A percentile compares a stretch with the other conserved stretches of the same genome.
phyloP scores from a whole-genome alignment of 768 basidiomycete species.

The Lactifluus subvellereus region DNA sequence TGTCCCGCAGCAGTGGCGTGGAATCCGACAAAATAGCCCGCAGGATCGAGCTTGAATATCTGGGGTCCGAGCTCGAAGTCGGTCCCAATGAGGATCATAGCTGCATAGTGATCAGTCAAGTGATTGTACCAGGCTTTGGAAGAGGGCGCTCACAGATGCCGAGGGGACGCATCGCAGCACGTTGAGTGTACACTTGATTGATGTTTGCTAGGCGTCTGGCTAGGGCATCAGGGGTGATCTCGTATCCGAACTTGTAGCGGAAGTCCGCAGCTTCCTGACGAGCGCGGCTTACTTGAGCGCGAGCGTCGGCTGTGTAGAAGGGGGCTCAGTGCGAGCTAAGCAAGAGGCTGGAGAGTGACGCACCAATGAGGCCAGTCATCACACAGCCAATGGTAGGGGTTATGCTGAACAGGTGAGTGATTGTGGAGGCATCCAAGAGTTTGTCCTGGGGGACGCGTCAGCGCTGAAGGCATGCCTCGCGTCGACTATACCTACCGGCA shows the following conservation, averaged over 20 bases:
- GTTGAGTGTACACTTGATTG: constrained; percentile 98
- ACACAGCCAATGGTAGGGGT: constrained; percentile 97
- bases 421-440: constrained; percentile 87
- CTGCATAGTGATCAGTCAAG: constrained; percentile 36
- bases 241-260: constrained; percentile 95
- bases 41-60: constrained; percentile 96
- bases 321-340: background rate
- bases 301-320: constrained; percentile 70
- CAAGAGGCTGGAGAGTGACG: constrained; percentile 24
- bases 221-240: constrained; percentile 96
- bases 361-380: constrained; percentile 95
- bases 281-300: constrained; percentile 82
- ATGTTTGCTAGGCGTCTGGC: constrained; percentile 94
- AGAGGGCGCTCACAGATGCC: constrained; percentile 69
- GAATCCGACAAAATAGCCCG: constrained; percentile 97
- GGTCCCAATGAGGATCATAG: constrained; percentile 92
- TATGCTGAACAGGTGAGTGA: constrained; percentile 94
- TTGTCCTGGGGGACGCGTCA: constrained; percentile 66
- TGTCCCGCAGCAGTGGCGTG: constrained; percentile 94
- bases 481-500: constrained; percentile 54
- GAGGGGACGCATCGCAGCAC: constrained; percentile 93
- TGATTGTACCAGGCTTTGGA: background rate
- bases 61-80: constrained; percentile 94
- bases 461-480: background rate
- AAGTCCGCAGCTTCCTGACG: constrained; percentile 86